Evolutionary conservation across 2,329 filamentous ascomycete species (phyloP).

Genomic region (Ascochyta viciae-villosae): DNA sequence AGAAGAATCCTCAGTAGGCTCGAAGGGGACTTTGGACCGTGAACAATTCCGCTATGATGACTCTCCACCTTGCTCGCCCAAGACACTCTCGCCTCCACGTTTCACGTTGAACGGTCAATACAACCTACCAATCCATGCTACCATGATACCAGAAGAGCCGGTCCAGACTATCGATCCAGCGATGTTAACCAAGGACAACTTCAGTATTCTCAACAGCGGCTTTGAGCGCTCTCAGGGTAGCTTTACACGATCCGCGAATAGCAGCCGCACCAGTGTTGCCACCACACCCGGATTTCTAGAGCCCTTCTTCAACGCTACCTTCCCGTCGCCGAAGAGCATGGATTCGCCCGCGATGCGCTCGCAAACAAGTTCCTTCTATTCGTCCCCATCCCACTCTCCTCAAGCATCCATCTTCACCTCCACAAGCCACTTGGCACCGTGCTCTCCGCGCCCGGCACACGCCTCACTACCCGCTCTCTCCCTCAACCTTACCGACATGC

Average conservation of each 20-base stretch:
- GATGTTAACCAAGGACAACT: constrained; percentile 33
- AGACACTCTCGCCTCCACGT: constrained; percentile 36
- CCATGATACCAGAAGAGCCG: constrained; percentile 35
- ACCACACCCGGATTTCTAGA: constrained; percentile 24
- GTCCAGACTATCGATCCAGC: constrained; percentile 37
- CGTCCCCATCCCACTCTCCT: constrained; percentile 19
- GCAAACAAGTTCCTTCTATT: constrained; percentile 22
- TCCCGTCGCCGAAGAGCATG: constrained; percentile 15
- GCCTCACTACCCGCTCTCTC: constrained; percentile 27
- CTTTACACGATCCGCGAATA: constrained; percentile 14
- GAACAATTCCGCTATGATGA: constrained; percentile 26
- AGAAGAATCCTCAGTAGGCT: constrained; percentile 32
- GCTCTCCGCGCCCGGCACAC: constrained; percentile 33
- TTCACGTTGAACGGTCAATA: constrained; percentile 23
- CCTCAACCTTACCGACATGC: constrained; percentile 34
- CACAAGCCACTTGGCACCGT: constrained; percentile 19
- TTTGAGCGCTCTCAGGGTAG: constrained; percentile 17
- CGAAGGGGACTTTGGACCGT: constrained; percentile 19
- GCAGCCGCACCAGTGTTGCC: constrained; percentile 19
- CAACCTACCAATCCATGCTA: constrained; percentile 39
- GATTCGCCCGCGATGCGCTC: constrained; percentile 23
- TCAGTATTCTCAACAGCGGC: constrained; percentile 27
- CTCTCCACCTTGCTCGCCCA: constrained; percentile 51
- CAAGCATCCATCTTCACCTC: constrained; percentile 7
- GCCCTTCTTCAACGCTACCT: constrained; percentile 32